These are phyloP conservation scores for Anisogramma anomala DNA, from an alignment of 2,329 filamentous ascomycete genomes.

Conservation along the genomic window DNA sequence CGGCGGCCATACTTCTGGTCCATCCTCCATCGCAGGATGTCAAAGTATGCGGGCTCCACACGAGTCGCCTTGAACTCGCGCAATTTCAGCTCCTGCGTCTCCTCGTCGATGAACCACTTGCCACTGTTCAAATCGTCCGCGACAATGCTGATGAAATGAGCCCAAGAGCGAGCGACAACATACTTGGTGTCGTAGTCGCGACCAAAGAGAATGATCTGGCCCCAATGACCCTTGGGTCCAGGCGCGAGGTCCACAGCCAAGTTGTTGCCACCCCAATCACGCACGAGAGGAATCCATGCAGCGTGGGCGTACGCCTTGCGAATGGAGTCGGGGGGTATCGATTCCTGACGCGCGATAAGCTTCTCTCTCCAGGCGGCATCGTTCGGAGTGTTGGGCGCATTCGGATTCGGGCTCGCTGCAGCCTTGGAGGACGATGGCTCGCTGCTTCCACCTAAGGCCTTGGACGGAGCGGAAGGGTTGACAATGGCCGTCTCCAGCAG, in stretches of 20 bases:
- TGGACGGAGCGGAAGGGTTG: constrained; percentile 55
- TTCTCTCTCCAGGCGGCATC: constrained; percentile 73
- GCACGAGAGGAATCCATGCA: constrained; percentile 88
- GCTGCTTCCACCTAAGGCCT: constrained; percentile 55
- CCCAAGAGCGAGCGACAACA: constrained; percentile 87
- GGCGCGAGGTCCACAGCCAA: constrained; percentile 86
- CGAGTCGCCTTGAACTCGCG: constrained; percentile 81
- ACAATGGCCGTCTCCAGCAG: constrained; percentile 48
- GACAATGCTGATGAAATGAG: constrained; percentile 69
- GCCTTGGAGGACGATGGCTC: constrained; percentile 60
- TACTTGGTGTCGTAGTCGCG: constrained; percentile 99
- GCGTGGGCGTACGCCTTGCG: constrained; percentile 91
- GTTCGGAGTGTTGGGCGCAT: constrained; percentile 32
- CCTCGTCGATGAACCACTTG: constrained; percentile 88
- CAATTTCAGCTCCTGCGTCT: constrained; percentile 80
- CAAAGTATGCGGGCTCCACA: constrained; percentile 86
- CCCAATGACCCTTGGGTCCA: constrained; percentile 82
- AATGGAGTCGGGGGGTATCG: constrained; percentile 72
- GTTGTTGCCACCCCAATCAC: constrained; percentile 98
- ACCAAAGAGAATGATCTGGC: constrained; percentile 91
- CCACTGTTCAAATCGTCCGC: constrained; percentile 85
- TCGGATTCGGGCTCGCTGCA: constrained; percentile 31
- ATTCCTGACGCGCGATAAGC: constrained; percentile 73
- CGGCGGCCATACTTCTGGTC: constrained; percentile 87
- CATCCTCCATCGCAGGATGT: constrained; percentile 87